A percentile compares a stretch with the other conserved stretches of the same genome.
Conservation (phyloP, 2,329 filamentous ascomycete genomes). For the Purpureocillium lavendulum region DNA sequence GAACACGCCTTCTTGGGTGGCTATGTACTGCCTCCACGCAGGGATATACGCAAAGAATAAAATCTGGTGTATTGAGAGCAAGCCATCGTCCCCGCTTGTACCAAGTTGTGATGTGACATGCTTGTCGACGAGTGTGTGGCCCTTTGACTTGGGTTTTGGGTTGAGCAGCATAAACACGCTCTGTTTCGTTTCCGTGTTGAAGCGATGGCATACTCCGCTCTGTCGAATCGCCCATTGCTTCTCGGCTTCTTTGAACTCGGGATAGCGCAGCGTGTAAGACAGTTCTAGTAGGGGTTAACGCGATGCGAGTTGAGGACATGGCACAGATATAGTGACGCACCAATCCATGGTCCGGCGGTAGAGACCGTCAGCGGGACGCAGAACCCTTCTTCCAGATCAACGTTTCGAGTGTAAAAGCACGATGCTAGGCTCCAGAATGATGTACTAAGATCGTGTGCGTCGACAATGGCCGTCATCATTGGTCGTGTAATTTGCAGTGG, state of each 20-base stretch:
- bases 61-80: conserved; percentile 13
- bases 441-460: conserved; percentile 11
- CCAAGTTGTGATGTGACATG: conserved; percentile 3
- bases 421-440: conserved; percentile 17
- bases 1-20: conserved; percentile 12
- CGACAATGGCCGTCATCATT: conserved; percentile 14
- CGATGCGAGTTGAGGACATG: too few species aligned
- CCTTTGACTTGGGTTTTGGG: conserved; percentile 15
- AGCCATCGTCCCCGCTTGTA: neutral
- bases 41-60: conserved; percentile 15
- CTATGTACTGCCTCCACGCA: conserved; percentile 16
- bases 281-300: conserved; percentile 10
- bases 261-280: conserved; percentile 18
- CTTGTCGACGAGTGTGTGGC: conserved; percentile 8
- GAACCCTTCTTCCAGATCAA: conserved; percentile 15
- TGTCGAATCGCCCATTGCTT: conserved; percentile 18
- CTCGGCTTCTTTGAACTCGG: conserved; percentile 15
- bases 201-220: conserved; percentile 16
- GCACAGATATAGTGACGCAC: too few species aligned
- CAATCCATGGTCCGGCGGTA: conserved; percentile 9
- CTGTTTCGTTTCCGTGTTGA: conserved; percentile 12
- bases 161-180: conserved; percentile 14
- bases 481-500: conserved; percentile 15
- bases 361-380: conserved; percentile 15
- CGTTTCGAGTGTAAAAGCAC: conserved; percentile 17